Evolutionary conservation across 331 rosid genomes (phyloP), one percentile per base, ranked within the genome.

Genomic region (Quercus lobata): DNA sequence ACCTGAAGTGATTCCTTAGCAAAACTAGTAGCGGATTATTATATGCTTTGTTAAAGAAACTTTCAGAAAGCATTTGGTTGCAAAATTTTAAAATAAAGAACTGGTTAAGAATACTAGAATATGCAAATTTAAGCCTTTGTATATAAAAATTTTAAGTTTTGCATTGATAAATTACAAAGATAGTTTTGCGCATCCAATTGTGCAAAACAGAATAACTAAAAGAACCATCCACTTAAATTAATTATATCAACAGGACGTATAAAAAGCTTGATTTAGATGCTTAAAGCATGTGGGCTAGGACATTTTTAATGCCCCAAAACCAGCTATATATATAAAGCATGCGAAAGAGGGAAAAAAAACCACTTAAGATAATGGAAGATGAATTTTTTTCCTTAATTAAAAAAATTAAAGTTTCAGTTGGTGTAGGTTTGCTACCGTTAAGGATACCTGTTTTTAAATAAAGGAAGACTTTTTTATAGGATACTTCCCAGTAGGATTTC

Each of bases 231-330:
- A n/a, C 27, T 77, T 34, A 82, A 82, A 76, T 72, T 41, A 76
- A 75, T 49, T 49, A 72, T 69, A 63, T 60, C 37, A 72, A 71
- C 75, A 69, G 73, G 69, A 41, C 12, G 46, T 8, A 8, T 46
- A 78, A 7, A 58, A 12, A 71, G 72, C 77, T 78, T 78, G 78
- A 84, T 72, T 70, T 83, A 85, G 85, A 87, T 87, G 76, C 84
- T 37, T 73, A 81, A 85, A 77, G 84, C 91, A 88, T 88, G 96
- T 91, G 92, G 91, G 76, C 65, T 78, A 62, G 76, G 32, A 34
- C 80, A 75, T 77, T 78, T 82, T 70, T 54, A 68, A 78, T 69
- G 78, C 54, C 73, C 75, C 76, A 83, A 82, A 75, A 76, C 57
- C 81, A 69, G 68, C 81, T 27, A 27, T 44, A 49, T 73, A 80